Evolutionary conservation across 257 asterid species (phyloP), one percentile per base, ranked within the genome.

Genomic region (Leptodermis oblonga): DNA sequence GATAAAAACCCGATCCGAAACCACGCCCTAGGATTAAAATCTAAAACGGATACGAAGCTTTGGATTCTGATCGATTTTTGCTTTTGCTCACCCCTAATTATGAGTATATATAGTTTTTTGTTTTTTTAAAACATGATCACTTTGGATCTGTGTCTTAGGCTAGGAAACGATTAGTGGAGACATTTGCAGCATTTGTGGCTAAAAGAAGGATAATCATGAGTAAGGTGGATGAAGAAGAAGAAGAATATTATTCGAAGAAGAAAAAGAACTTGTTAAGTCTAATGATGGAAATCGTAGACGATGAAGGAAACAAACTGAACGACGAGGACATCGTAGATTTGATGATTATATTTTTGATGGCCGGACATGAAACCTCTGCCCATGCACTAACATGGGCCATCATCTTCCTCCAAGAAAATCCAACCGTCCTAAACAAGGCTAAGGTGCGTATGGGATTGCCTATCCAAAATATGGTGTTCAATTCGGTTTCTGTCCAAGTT

Each of bases 331-430:
- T 61, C 25, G 28, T 70, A 20, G 48, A 26, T 15, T 8, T 70
- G 69, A 26, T 70, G 48, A 23, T 70, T 8, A 58, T 70, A 37
- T 46, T 43, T 45, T 15, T 31, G 65, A 23, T 70, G 45, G 74
- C 49, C 62, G 74, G 74, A 8, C 65, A 61, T 58, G 42, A 56
- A 59, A 43, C 74, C 26, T 56, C 74, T n/a, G 69, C 45, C n/a
- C 74, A 51, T 59, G 54, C 49, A 18, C 45, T 20, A 28, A 59
- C 56, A 18, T 59, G 65, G 74, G 61, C 61, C 9, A 70, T 70
- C 46, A 22, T 60, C 0, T 18, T 45, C 25, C 28, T 70, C 22
- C 51, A 61, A 33, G 65, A 70, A 5, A 59, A 70, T 61, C 69
- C 69, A 0, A 12, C 60, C 9, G 1, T 48, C 62, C 9, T 70